Base-by-base conservation (phyloP, 345 rosid species). In the Conringia planisiliqua region DNA sequence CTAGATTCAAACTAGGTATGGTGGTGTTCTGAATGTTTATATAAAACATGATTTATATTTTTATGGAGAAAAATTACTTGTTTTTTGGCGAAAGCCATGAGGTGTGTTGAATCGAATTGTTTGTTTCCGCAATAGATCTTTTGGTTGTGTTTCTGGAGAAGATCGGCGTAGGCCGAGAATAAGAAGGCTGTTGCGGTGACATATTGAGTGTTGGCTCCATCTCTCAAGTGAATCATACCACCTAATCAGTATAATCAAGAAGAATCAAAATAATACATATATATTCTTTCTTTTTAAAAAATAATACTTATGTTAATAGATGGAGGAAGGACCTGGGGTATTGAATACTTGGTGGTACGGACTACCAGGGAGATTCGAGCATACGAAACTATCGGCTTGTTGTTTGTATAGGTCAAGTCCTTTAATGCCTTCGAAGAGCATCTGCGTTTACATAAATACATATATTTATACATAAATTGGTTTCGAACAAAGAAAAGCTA, bases 191-290 rank as follows among this genome's bases (percentile, higher is more conserved):
- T 70, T 18, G 87, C 84, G 0, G 96, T 93, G 7, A 87, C 95
- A 38, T 90, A 86, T 54, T 93, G 98, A 42, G 80, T 72, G 84
- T 91, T 91, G 77, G 97, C 98, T 20, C 98, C 98, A 32, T 90
- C 95, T 64, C 98, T 86, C 74, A 85, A 59, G 79, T 91, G 84
- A 79, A 90, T 62, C 89, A 94, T 40, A 8, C 97, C 97, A 55
- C 96, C 92, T 86, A 70, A 39, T 18, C 17, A 66, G 9, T 20
- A 51, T 65, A 20, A 57, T 30, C 13, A 77, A 58, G n/a, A 63
- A 44, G 16, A 42, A 43, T 58, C 38, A 63, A 14, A 54, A 47
- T 3, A 22, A 22, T 22, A 22, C 2, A 11, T 11, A 56, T 11
- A 30, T 6, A 60, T 5, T 10, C 47, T 26, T n/a, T n/a, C n/a